A percentile compares a stretch with the other conserved stretches of the same genome.
Evolutionary conservation across 352 stramenopile genomes (phyloP).

Genomic region (Pilasporangium apinafurcum): DNA sequence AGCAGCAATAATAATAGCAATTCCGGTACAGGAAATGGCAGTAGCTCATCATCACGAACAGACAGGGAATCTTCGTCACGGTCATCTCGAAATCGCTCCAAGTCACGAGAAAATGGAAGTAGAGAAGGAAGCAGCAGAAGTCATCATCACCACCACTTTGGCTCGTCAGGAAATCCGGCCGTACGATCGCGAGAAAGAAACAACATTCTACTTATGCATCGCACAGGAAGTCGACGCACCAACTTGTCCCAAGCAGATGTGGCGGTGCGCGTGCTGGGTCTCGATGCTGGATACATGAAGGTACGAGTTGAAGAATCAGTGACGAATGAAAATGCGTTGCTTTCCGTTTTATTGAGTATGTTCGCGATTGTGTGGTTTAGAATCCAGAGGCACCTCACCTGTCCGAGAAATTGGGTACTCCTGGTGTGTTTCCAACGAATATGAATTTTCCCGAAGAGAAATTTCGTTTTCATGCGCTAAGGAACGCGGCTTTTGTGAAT

Average conservation of each 20-base stretch:
- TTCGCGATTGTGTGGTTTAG: too few relatives aligned
- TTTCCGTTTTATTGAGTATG: neutral
- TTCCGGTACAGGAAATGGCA: slow-evolving; percentile 25
- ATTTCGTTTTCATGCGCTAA: slow-evolving; percentile 68
- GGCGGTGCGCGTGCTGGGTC: slow-evolving; percentile 49
- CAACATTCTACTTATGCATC: slow-evolving; percentile 75
- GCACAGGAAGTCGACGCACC: slow-evolving; percentile 33
- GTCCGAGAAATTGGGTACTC: slow-evolving; percentile 61
- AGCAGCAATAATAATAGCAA: slow-evolving; percentile 3
- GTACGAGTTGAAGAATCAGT: slow-evolving; percentile 24
- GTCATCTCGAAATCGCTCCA: slow-evolving; percentile 31
- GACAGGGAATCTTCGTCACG: slow-evolving; percentile 16
- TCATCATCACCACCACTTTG: slow-evolving; percentile 32
- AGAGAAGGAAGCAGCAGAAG: slow-evolving; percentile 1
- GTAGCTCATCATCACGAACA: slow-evolving; percentile 10
- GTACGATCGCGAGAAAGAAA: slow-evolving; percentile 58
- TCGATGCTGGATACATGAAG: slow-evolving; percentile 74
- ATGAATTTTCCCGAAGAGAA: slow-evolving; percentile 75
- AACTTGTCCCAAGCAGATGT: slow-evolving; percentile 42
- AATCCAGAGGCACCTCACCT: slow-evolving; percentile 57
- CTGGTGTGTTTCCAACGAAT: slow-evolving; percentile 72
- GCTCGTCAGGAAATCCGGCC: slow-evolving; percentile 34
- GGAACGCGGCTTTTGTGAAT: slow-evolving; percentile 72
- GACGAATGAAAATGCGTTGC: neutral
- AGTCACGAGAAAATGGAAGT: slow-evolving; percentile 22